A percentile compares a stretch with the other conserved stretches of the same genome.
Conservation (phyloP, 176 grass and related monocot genomes). For the Rhynchospora pubera region DNA sequence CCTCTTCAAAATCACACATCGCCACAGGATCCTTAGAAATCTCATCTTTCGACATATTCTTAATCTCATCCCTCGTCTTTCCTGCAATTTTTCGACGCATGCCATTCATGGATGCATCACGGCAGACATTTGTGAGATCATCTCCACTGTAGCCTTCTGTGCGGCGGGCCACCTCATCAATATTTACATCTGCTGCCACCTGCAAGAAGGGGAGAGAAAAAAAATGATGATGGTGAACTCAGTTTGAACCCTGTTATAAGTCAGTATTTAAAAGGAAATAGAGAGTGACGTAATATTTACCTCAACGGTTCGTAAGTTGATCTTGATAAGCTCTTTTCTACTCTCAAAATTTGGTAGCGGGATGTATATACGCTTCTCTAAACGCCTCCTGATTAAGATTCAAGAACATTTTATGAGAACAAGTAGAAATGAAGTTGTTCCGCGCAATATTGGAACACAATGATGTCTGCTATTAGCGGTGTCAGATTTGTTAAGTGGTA, state of each 20-base stretch:
- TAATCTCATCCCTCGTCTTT: constrained; percentile 94
- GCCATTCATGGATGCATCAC: constrained; percentile 91
- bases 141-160: constrained; percentile 97
- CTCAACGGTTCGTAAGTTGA: constrained; percentile 96
- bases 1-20: constrained; percentile 96
- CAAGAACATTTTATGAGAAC: background rate
- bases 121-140: constrained; percentile 93
- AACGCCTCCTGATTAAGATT: constrained; percentile 56
- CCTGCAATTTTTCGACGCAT: constrained; percentile 97
- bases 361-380: constrained; percentile 98
- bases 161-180: constrained; percentile 66
- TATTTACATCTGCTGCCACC: constrained; percentile 72
- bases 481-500: background rate
- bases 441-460: background rate
- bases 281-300: constrained; percentile 25
- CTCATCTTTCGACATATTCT: constrained; percentile 93
- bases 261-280: background rate
- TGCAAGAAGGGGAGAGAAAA: constrained; percentile 17
- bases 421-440: background rate
- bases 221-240: background rate
- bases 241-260: background rate
- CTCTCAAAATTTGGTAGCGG: constrained; percentile 96
- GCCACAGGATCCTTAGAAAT: constrained; percentile 93
- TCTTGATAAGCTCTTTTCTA: constrained; percentile 92
- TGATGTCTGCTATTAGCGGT: background rate